phyloP scores from a whole-genome alignment of 2,329 filamentous ascomycete genomes.

The Claviceps sorghi region DNA sequence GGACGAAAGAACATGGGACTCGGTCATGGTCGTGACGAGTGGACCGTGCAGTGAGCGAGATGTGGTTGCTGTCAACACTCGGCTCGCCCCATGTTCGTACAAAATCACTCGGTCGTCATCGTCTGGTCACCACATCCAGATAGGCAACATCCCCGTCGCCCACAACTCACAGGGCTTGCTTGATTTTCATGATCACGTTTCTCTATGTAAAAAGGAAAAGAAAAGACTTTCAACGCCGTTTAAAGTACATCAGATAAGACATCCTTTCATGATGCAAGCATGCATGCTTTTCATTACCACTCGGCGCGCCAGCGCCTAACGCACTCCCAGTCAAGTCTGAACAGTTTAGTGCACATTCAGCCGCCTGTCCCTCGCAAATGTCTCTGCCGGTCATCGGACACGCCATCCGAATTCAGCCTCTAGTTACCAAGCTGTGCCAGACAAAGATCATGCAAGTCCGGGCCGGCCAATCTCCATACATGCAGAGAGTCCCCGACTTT shows the following conservation, averaged over 20 bases:
- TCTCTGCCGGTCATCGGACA: not conserved
- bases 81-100: too few species aligned
- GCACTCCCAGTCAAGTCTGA: conserved; percentile 5
- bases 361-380: conserved; percentile 1
- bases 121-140: too few species aligned
- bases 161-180: too few species aligned
- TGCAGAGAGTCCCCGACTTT: not conserved
- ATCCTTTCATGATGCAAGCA: conserved; percentile 20
- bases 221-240: conserved; percentile 19
- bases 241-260: conserved; percentile 28
- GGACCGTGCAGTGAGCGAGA: too few species aligned
- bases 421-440: conserved; percentile 7
- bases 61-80: too few species aligned
- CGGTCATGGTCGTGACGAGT: too few species aligned
- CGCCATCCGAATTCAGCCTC: not conserved
- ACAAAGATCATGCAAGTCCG: conserved; percentile 4
- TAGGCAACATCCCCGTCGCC: conserved; percentile 6
- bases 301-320: conserved; percentile 20
- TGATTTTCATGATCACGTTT: conserved; percentile 22
- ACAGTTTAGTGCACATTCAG: conserved; percentile 14
- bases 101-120: too few species aligned
- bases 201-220: conserved; percentile 17
- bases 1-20: too few species aligned
- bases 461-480: conserved; percentile 8
- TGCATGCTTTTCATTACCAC: conserved; percentile 14